Evolutionary conservation across 257 asterid species (phyloP).

Genomic region (Plantago major): DNA sequence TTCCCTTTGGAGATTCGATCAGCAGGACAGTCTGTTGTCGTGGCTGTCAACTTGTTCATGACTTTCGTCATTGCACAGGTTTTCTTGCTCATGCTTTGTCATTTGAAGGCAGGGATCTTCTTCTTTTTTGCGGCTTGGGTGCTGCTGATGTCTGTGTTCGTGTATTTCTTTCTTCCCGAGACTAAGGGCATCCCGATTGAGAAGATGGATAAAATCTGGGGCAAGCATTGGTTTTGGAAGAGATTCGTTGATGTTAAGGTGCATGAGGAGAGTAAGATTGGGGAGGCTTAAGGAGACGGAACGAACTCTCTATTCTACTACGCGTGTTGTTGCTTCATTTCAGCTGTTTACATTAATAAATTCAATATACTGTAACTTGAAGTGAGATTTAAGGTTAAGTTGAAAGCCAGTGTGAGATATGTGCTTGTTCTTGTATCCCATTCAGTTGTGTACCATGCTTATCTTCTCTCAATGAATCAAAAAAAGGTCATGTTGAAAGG

Average conservation of each 20-base stretch:
- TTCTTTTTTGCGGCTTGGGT: slow-evolving; percentile 14
- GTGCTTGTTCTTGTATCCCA: too few relatives aligned
- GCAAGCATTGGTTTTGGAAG: slow-evolving; percentile 8
- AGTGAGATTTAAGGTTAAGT: too few relatives aligned
- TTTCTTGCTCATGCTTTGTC: slow-evolving; percentile 10
- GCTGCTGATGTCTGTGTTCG: slow-evolving; percentile 2
- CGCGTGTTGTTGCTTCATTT: too few relatives aligned
- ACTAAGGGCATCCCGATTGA: slow-evolving; percentile 13
- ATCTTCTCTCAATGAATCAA: too few relatives aligned
- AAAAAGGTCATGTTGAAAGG: too few relatives aligned
- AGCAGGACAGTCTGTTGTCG: slow-evolving; percentile 16
- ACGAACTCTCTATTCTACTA: not conserved
- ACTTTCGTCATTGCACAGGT: slow-evolving; percentile 11
- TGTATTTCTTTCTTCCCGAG: slow-evolving; percentile 11
- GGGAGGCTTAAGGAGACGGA: slow-evolving; percentile 3
- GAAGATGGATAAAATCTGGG: slow-evolving; percentile 9
- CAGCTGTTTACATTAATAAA: too few relatives aligned
- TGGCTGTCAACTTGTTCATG: slow-evolving; percentile 5
- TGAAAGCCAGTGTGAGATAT: too few relatives aligned
- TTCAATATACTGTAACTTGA: too few relatives aligned
- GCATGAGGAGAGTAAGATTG: not conserved
- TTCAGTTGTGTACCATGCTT: too few relatives aligned
- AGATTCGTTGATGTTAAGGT: not conserved
- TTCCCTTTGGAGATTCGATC: slow-evolving; percentile 11
- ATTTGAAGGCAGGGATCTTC: slow-evolving; percentile 1